phyloP scores from a whole-genome alignment of 805 yeast species.

The Starmerella apicola region DNA sequence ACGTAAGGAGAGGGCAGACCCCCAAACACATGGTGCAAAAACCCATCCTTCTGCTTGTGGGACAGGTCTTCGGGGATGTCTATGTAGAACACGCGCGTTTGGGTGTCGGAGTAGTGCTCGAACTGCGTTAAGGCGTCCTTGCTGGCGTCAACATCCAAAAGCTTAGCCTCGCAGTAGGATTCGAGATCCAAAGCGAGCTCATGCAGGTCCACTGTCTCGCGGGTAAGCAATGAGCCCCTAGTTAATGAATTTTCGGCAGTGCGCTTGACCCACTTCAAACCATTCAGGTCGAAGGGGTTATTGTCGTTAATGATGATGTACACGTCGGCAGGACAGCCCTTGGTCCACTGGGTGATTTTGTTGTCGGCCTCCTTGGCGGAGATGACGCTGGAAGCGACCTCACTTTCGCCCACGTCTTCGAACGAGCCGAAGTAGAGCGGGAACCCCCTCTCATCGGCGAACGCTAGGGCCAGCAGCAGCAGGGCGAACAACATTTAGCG shows the following conservation, averaged over 20 bases:
- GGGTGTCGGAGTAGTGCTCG: constrained; percentile 12
- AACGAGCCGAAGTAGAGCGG: constrained; percentile 23
- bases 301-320: constrained; percentile 19
- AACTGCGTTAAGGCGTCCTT: constrained; percentile 1
- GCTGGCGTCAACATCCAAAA: constrained; percentile 5
- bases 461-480: too few species aligned
- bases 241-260: constrained; percentile 21
- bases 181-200: constrained; percentile 21
- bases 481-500: too few species aligned
- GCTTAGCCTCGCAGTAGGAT: constrained; percentile 20
- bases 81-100: constrained; percentile 19
- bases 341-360: constrained; percentile 20
- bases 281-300: constrained; percentile 15
- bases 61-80: constrained; percentile 14
- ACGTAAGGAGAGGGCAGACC: constrained; percentile 54
- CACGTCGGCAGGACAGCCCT: constrained; percentile 22
- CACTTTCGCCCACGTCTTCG: constrained; percentile 18
- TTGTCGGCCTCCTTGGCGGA: constrained; percentile 15
- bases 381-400: constrained; percentile 2
- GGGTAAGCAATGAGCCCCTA: constrained; percentile 18
- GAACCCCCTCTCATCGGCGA: constrained; percentile 12
- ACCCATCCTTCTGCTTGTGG: constrained; percentile 37
- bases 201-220: constrained; percentile 13
- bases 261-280: constrained; percentile 14
- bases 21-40: constrained; percentile 40